A percentile compares a stretch with the other conserved stretches of the same genome.
Evolutionary conservation across 129 eudicot species (phyloP).

Genomic region (Flaveria bidentis): DNA sequence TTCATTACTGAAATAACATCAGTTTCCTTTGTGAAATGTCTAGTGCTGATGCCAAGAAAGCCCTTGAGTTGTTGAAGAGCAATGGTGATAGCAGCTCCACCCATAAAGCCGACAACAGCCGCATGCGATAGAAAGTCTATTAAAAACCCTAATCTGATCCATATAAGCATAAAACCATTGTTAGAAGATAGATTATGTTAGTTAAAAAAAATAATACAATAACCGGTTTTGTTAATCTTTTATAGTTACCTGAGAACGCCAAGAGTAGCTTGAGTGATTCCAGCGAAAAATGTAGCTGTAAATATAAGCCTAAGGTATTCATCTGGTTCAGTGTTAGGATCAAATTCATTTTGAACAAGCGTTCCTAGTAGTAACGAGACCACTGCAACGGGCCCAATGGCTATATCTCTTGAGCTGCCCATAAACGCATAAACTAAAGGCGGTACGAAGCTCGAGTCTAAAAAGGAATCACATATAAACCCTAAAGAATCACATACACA

Average conservation of each 20-base stretch:
- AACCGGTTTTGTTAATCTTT: background rate
- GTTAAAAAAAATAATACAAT: background rate
- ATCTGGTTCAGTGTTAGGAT: slow-evolving; percentile 40
- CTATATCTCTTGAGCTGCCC: slow-evolving; percentile 93
- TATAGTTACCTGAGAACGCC: slow-evolving; percentile 65
- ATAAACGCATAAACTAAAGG: slow-evolving; percentile 80
- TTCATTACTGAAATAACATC: slow-evolving; percentile 72
- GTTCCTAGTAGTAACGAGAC: slow-evolving; percentile 77
- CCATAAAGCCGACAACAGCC: slow-evolving; percentile 86
- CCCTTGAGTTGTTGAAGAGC: slow-evolving; percentile 91
- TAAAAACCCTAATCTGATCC: slow-evolving; percentile 67
- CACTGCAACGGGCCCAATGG: slow-evolving; percentile 87
- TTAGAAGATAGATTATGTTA: background rate
- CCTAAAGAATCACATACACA: too few species aligned
- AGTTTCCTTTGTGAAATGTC: slow-evolving; percentile 64
- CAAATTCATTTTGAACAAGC: slow-evolving; percentile 58
- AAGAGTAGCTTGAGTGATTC: slow-evolving; percentile 82
- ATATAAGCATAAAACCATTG: background rate
- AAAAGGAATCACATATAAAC: background rate
- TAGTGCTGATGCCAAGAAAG: slow-evolving; percentile 57
- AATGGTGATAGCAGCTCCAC: slow-evolving; percentile 87
- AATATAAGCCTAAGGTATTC: slow-evolving; percentile 69
- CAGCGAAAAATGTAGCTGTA: slow-evolving; percentile 91
- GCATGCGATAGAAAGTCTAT: slow-evolving; percentile 82
- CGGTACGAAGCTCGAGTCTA: slow-evolving; percentile 88